Conservation (phyloP, 2,329 filamentous ascomycete genomes). For the Berkeleyomyces rouxiae region DNA sequence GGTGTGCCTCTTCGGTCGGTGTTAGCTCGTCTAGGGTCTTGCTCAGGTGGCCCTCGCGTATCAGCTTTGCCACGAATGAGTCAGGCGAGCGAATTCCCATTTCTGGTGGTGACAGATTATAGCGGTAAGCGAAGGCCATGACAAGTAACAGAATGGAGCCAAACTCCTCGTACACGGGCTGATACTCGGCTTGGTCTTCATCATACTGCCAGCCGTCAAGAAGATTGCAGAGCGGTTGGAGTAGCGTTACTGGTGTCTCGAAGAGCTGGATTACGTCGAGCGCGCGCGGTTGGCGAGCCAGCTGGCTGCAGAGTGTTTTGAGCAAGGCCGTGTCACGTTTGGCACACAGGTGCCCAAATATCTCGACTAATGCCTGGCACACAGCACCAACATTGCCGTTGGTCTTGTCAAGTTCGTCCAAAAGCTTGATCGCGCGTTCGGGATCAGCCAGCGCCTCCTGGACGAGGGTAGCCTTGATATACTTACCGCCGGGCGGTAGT, state of each 20-base stretch:
- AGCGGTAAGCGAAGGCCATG: slow-evolving; percentile 59
- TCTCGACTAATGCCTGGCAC: slow-evolving; percentile 57
- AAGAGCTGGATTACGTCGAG: slow-evolving; percentile 65
- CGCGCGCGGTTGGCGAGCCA: slow-evolving; percentile 56
- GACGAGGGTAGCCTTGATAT: slow-evolving; percentile 62
- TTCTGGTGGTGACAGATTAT: slow-evolving; percentile 47
- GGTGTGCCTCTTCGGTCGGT: slow-evolving; percentile 45
- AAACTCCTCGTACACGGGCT: slow-evolving; percentile 76
- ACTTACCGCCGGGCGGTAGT: slow-evolving; percentile 55
- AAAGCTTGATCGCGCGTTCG: slow-evolving; percentile 56
- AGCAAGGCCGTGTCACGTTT: slow-evolving; percentile 68
- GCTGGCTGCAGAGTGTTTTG: slow-evolving; percentile 53
- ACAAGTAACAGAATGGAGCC: slow-evolving; percentile 59
- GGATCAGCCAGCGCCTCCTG: slow-evolving; percentile 61
- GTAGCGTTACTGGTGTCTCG: slow-evolving; percentile 49
- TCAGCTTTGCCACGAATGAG: slow-evolving; percentile 52
- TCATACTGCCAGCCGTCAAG: slow-evolving; percentile 70
- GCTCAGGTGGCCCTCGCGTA: slow-evolving; percentile 41
- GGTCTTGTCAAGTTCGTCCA: slow-evolving; percentile 73
- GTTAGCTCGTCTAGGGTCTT: slow-evolving; percentile 43
- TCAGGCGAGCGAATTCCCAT: slow-evolving; percentile 42
- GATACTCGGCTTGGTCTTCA: slow-evolving; percentile 69
- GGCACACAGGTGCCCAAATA: slow-evolving; percentile 50
- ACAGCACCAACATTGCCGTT: slow-evolving; percentile 84
- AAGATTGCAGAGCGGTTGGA: slow-evolving; percentile 57